phyloP scores from a whole-genome alignment of 163 green algal species.

The Prototheca cutis region DNA sequence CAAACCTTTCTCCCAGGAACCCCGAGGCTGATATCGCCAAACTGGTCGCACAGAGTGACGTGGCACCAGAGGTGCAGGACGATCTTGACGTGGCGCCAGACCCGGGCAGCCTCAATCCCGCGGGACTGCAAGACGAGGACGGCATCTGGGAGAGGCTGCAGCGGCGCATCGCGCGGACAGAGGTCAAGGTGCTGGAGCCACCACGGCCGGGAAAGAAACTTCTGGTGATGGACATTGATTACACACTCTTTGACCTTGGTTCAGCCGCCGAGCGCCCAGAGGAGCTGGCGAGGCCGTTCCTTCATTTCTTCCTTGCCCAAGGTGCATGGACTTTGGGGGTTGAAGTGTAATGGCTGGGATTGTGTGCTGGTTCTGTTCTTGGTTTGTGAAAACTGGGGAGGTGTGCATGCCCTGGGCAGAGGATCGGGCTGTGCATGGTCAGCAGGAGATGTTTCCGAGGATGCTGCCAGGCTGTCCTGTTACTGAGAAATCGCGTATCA shows the following conservation, averaged over 20 bases:
- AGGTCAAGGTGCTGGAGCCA: conserved; percentile 63
- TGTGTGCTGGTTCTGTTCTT: not conserved
- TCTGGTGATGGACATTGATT: conserved; percentile 73
- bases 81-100: not conserved
- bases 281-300: conserved; percentile 72
- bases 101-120: not conserved
- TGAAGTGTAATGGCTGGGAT: no score
- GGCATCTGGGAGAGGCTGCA: conserved; percentile 65
- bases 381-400: no score
- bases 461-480: no score
- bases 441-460: no score
- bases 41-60: conserved; percentile 36
- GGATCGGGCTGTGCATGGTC: no score
- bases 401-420: no score
- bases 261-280: conserved; percentile 68
- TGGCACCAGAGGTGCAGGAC: conserved; percentile 54
- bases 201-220: conserved; percentile 76
- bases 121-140: not conserved
- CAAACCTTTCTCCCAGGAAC: no score
- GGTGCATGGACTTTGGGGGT: not conserved
- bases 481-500: no score
- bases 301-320: conserved; percentile 77
- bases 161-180: conserved; percentile 48
- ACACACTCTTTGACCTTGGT: conserved; percentile 92
- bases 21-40: conserved; percentile 52